These are phyloP conservation scores for Erysimum cheiranthoides DNA, from an alignment of 345 rosid genomes.

Conservation along the genomic window DNA sequence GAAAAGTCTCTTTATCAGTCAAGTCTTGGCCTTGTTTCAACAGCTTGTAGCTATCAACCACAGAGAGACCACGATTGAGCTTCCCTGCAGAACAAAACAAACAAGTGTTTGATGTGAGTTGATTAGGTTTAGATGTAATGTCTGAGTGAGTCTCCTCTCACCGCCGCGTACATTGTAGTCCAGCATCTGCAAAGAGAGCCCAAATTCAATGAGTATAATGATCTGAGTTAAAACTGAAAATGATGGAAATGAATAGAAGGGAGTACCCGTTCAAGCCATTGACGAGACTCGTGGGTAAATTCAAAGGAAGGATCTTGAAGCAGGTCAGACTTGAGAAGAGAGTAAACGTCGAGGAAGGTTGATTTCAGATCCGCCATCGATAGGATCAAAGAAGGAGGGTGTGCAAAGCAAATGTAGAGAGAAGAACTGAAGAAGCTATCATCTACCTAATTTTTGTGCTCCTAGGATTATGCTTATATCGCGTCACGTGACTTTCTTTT, in stretches of 20 bases:
- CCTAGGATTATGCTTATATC: neutral
- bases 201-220: neutral
- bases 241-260: neutral
- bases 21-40: conserved; percentile 69
- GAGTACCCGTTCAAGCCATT: conserved; percentile 72
- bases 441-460: too few relatives aligned
- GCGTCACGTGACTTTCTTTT: conserved; percentile 11
- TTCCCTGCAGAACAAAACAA: conserved; percentile 60
- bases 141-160: conserved; percentile 39
- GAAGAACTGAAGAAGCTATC: too few relatives aligned
- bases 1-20: conserved; percentile 67
- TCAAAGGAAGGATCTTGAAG: conserved; percentile 82
- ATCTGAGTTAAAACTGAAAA: neutral
- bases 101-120: neutral
- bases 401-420: neutral
- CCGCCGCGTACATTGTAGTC: conserved; percentile 90
- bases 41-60: conserved; percentile 73
- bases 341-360: conserved; percentile 62
- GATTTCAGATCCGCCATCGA: conserved; percentile 73
- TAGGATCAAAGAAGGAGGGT: neutral
- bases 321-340: conserved; percentile 66
- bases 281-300: conserved; percentile 66
- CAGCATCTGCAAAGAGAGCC: conserved; percentile 68
- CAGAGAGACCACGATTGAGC: conserved; percentile 90
- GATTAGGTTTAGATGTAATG: neutral